Evolutionary conservation across 1,284 basidiomycete genomes (phyloP).

Genomic region (Apiotrichum gamsii): DNA sequence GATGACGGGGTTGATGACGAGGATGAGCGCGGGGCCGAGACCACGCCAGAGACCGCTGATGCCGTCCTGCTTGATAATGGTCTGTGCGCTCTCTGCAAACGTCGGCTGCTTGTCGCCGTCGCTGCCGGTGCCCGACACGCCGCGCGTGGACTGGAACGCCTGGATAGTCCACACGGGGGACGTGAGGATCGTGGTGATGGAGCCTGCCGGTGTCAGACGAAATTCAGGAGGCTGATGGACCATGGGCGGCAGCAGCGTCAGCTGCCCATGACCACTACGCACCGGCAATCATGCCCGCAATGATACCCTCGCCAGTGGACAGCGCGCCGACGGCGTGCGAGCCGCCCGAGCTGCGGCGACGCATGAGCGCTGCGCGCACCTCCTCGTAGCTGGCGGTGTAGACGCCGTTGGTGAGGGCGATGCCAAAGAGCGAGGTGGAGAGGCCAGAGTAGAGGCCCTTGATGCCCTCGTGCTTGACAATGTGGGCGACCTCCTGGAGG

Average conservation of each 20-base stretch:
- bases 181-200: constrained; percentile 80
- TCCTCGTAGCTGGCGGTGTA: constrained; percentile 52
- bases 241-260: no score
- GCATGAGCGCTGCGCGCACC: constrained; percentile 49
- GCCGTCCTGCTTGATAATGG: constrained; percentile 74
- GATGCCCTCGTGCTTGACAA: constrained; percentile 77
- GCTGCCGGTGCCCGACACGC: constrained; percentile 17
- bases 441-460: constrained; percentile 82
- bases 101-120: constrained; percentile 52
- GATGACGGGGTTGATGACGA: constrained; percentile 93
- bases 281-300: constrained; percentile 84
- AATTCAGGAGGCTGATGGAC: no score
- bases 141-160: constrained; percentile 75
- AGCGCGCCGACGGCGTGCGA: constrained; percentile 56
- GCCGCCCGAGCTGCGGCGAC: constrained; percentile 42
- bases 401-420: constrained; percentile 85
- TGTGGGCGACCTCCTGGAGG: constrained; percentile 56
- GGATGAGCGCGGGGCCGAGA: constrained; percentile 85
- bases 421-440: constrained; percentile 77
- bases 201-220: constrained; percentile 62
- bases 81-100: constrained; percentile 62
- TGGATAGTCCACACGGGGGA: constrained; percentile 97
- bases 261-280: not conserved
- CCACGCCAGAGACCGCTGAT: constrained; percentile 82
- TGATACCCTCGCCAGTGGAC: constrained; percentile 77